Evolutionary conservation across 768 basidiomycete species (phyloP).

Genomic region (Russula sp.): DNA sequence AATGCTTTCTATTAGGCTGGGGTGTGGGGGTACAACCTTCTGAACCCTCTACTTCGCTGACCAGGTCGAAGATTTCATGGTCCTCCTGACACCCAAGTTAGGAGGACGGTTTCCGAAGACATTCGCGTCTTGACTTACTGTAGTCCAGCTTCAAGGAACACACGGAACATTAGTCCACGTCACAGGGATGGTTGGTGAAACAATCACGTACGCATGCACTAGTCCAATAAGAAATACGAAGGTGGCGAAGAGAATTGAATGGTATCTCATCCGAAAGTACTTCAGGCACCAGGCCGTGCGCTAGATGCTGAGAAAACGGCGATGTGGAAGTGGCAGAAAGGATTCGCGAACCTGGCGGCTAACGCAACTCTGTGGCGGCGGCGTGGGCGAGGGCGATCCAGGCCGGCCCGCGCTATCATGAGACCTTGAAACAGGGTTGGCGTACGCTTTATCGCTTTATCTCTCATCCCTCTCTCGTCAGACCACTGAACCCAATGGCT

Average conservation of each 20-base stretch:
- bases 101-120: background rate
- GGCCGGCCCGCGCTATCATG: background rate
- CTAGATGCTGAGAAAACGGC: conserved; percentile 24
- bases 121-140: conserved; percentile 40
- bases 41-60: conserved; percentile 69
- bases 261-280: conserved; percentile 48
- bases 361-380: background rate
- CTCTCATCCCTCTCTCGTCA: background rate
- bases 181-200: background rate
- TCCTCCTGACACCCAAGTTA: conserved; percentile 58
- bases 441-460: background rate
- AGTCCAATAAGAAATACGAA: conserved; percentile 53
- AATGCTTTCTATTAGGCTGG: background rate
- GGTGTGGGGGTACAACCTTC: conserved; percentile 54
- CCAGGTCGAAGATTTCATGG: conserved; percentile 95
- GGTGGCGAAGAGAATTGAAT: conserved; percentile 46
- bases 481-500: conserved; percentile 45
- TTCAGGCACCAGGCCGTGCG: background rate
- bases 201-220: conserved; percentile 55
- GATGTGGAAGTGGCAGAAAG: background rate
- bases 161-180: conserved; percentile 3
- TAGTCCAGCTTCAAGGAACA: conserved; percentile 57
- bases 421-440: background rate
- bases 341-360: background rate
- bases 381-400: background rate